Base-by-base conservation (phyloP, 2,329 filamentous ascomycete species). In the Hypoxylon sp. region DNA sequence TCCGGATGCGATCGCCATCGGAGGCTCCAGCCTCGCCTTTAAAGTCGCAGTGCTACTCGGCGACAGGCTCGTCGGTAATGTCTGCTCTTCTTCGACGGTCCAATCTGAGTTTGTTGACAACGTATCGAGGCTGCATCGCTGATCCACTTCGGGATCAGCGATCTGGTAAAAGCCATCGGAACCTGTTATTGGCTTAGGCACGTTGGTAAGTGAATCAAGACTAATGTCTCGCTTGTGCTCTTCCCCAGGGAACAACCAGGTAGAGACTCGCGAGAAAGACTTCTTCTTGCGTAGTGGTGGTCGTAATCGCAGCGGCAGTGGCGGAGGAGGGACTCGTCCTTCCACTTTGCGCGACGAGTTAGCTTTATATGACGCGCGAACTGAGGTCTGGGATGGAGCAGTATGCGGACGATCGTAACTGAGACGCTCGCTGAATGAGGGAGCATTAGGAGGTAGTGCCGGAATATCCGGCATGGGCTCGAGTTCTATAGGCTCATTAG, bases 241-340 rank as follows among this genome's bases (percentile, higher is more conserved):
- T 50, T 60, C 74, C 32, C 75, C 72, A 17, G 78, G 76, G 48
- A 84, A 81, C 70, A 90, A 80, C 87, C 88, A 90, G 70, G 77
- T 84, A 2, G 88, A 89, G 7, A 90, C 86, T 14, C 84, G 82
- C 9, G 87, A 88, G 74, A 91, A 90, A 0, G 88, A 89, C 74
- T 90, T 90, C 82, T 90, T 90, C 81, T 90, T 90, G 64, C 88
- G 82, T 67, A 90, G 75, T 1, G 87, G 86, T 6, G 87, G 87
- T n/a, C 85, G 84, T 61, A 89, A 81, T 14, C 88, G 84, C 23
- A 89, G 81, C 0, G 87, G 87, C 3, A 89, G 79, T 1, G 88
- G 87, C 0, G 87, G 87, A 2, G 86, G 85, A 0, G 85, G 81
- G 1, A 81, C 79, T 5, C 79, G 76, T 4, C 81, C 79, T 21